Base-by-base conservation (phyloP, 495 filamentous ascomycete species). In the Lichenothelia convexa region DNA sequence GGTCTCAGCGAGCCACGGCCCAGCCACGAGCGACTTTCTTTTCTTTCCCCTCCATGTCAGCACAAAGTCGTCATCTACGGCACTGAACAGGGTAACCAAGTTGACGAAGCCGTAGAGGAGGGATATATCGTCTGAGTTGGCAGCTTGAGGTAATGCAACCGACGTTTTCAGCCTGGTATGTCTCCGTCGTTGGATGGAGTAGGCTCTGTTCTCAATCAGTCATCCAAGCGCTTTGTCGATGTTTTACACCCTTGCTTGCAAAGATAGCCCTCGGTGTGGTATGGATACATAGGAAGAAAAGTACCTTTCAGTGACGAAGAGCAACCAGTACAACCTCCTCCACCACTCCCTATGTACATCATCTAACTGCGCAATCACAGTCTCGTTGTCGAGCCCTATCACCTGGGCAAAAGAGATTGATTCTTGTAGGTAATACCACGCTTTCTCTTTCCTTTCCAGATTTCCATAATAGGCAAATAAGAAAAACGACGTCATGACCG, bases 391-490 rank as follows among this genome's bases (percentile, higher is more conserved):
- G 30, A 50, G 37, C 19, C 47, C 36, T 13, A 50, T 30, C 18
- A 32, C 41, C 33, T 50, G 27, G 9, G 42, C 31, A 33, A 43
- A 47, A 2, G 47, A 44, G 26, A 50, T 40, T 23, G 34, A 32
- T 26, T 50, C 47, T 29, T 50, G 47, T 11, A 50, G 36, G 19
- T 47, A 50, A 36, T 45, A 38, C 47, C 47, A 50, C 3, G 47
- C 47, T 29, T 45, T 50, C 16, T 16, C 35, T 21, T 42, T 36
- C 21, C 39, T 42, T 34, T 50, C 47, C 24, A 45, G 38, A 26
- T 50, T 50, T n/a, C 47, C 47, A 30, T 45, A 43, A 26, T 50
- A 50, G 2, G 41, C 42, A 34, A 50, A 50, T 5, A 50, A 36
- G 37, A 50, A 47, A 39, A 50, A 50, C 1, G 47, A 50, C 8